Conservation (phyloP, 2,329 filamentous ascomycete genomes). For the Thelonectria olida region DNA sequence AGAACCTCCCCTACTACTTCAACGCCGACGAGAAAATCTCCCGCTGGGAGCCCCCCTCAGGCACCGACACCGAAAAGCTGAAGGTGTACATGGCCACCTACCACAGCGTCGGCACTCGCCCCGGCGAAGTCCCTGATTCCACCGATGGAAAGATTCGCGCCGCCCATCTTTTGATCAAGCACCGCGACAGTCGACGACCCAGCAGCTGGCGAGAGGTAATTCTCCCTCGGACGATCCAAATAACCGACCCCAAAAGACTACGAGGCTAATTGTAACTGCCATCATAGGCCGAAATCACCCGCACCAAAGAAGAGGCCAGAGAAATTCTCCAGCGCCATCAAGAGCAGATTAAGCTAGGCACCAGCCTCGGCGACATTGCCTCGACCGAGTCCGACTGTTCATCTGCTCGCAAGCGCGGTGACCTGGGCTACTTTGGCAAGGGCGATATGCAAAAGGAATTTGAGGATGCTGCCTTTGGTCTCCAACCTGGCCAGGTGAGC, state of each 20-base stretch:
- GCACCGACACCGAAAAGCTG: constrained; percentile 89
- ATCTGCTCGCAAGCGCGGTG: constrained; percentile 91
- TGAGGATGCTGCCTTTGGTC: constrained; percentile 92
- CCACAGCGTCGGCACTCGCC: constrained; percentile 69
- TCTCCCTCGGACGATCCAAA: constrained; percentile 18
- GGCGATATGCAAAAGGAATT: constrained; percentile 99
- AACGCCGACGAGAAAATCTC: constrained; percentile 87
- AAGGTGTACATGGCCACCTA: constrained; percentile 93
- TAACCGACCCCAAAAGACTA: background rate
- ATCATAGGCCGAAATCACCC: constrained; percentile 80
- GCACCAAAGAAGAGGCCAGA: constrained; percentile 86
- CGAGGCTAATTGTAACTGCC: constrained; percentile 5
- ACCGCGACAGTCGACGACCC: constrained; percentile 85
- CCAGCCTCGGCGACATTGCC: constrained; percentile 82
- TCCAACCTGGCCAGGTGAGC: constrained; percentile 88
- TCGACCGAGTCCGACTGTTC: constrained; percentile 93
- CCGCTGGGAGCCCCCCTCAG: constrained; percentile 91
- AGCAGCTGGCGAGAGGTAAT: constrained; percentile 87
- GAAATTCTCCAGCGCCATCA: constrained; percentile 81
- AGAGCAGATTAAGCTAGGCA: constrained; percentile 76
- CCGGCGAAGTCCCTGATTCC: constrained; percentile 50
- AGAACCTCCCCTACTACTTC: constrained; percentile 99
- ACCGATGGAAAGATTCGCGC: constrained; percentile 88
- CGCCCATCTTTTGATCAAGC: constrained; percentile 93
- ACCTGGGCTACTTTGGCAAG: constrained; percentile 92